Evolutionary conservation across 1,139 yeast genomes (phyloP).

Genomic region (Geotrichum candidum): DNA sequence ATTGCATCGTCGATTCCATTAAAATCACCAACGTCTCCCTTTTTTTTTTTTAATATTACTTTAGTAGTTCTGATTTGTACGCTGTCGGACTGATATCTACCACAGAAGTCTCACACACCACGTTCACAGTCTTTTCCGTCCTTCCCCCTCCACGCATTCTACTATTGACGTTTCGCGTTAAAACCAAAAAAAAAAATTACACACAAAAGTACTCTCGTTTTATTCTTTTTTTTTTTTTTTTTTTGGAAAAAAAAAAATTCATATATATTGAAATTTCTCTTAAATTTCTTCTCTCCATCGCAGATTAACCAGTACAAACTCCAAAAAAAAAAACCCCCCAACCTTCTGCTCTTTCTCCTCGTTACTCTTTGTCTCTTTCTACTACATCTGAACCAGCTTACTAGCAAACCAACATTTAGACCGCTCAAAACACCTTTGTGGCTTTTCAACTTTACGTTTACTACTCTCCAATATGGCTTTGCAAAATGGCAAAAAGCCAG

Average conservation of each 20-base stretch:
- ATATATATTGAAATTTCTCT: too few relatives aligned
- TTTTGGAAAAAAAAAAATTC: too few relatives aligned
- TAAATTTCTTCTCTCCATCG: neutral
- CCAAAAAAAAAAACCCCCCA: neutral
- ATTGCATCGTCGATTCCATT: too few relatives aligned
- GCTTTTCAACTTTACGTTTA: neutral
- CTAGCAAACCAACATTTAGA: too few relatives aligned
- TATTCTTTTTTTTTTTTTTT: too few relatives aligned
- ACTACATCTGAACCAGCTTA: neutral
- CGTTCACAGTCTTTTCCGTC: neutral
- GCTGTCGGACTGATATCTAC: neutral
- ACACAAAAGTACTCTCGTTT: neutral
- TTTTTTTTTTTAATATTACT: too few relatives aligned
- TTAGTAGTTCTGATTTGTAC: neutral
- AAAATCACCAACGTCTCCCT: neutral
- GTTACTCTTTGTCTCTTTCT: neutral
- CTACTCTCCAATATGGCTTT: constrained; percentile 7
- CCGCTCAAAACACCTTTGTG: too few relatives aligned
- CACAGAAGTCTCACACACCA: neutral
- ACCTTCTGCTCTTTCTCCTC: too few relatives aligned
- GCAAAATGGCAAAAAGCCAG: constrained; percentile 18
- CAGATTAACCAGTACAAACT: neutral
- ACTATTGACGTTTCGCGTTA: neutral
- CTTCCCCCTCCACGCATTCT: neutral
- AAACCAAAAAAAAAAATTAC: too few relatives aligned